Evolutionary conservation across 139 green algal species (phyloP), one percentile per base, ranked within the genome.

Genomic region (Zygnema circumcarinatum): DNA sequence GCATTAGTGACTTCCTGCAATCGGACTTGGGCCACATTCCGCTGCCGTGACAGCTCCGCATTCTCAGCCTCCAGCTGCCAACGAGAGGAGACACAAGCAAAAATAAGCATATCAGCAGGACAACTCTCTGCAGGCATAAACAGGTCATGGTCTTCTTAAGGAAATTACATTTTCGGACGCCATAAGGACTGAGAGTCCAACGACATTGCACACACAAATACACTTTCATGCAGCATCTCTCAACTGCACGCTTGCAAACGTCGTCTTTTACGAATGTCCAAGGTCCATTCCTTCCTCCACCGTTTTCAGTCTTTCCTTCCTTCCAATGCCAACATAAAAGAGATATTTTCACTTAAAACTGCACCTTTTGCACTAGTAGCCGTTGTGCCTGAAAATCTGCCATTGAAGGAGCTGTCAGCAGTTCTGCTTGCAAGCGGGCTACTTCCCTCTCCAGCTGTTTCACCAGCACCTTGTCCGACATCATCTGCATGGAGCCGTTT

Each of bases 401-500:
- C 3, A 20, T 25, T 40, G 53, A 53, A 7, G 83, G 25, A 20
- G 38, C 32, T 33, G 33, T 2, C 16, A 21, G 20, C 76, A 89
- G 38, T 38, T 88, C 81, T 25, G 29, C 29, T 68, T 90, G 35
- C 80, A 90, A 38, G 62, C 56, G 54, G 33, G 40, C 76, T 20
- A 90, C 80, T 36, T 90, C 85, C 25, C 81, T 22, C 80, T 90
- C 69, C 56, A 90, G 42, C 78, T 86, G 85, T 38, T 89, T 38
- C 42, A 90, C 67, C 36, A 89, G 38, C 20, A 85, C 85, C 32
- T 86, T 89, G 39, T 90, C 85, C 25, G 36, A 75, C 79, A 89
- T 53, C 38, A 89, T 69, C 84, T 89, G 84, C 69, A 83, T 72
- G 56, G 29, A 72, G 29, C 29, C 25, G n/a, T n/a, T n/a, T n/a